Conservation (phyloP, 495 filamentous ascomycete species). For the Podospora pseudocomata region DNA sequence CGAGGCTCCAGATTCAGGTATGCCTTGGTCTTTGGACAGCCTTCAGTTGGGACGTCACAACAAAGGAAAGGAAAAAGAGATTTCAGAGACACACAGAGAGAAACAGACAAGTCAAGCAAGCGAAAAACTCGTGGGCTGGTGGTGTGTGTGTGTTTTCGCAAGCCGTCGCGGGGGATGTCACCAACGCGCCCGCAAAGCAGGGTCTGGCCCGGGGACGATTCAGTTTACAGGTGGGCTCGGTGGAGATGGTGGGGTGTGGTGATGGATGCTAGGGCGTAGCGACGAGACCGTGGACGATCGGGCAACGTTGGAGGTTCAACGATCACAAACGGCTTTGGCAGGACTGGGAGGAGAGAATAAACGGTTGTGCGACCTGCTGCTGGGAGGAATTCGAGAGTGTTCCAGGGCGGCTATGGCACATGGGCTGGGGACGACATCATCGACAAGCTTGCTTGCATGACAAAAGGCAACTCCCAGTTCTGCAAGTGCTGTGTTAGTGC, state of each 20-base stretch:
- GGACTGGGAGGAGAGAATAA: background rate
- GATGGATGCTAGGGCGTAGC: background rate
- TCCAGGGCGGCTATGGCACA: background rate
- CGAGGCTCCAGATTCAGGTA: background rate
- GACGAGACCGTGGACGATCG: background rate
- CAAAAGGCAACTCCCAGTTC: background rate
- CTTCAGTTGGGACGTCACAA: background rate
- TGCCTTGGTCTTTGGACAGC: background rate
- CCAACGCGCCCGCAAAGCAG: conserved; percentile 2
- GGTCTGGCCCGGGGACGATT: conserved; percentile 5
- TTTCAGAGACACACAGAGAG: background rate
- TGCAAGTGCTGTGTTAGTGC: background rate
- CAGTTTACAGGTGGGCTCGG: conserved; percentile 4
- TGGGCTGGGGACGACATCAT: conserved; percentile 2
- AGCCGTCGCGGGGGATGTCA: background rate
- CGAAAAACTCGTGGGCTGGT: background rate
- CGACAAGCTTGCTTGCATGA: conserved; percentile 6
- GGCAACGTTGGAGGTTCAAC: background rate
- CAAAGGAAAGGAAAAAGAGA: background rate
- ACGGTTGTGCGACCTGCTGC: background rate
- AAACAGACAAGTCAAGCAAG: conserved; percentile 1
- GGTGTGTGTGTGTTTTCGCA: background rate
- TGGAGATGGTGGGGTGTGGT: conserved; percentile 4
- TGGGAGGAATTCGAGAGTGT: background rate
- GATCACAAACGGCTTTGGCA: background rate